Conservation (phyloP, 2,329 filamentous ascomycete genomes). For the Fusarium humuli region DNA sequence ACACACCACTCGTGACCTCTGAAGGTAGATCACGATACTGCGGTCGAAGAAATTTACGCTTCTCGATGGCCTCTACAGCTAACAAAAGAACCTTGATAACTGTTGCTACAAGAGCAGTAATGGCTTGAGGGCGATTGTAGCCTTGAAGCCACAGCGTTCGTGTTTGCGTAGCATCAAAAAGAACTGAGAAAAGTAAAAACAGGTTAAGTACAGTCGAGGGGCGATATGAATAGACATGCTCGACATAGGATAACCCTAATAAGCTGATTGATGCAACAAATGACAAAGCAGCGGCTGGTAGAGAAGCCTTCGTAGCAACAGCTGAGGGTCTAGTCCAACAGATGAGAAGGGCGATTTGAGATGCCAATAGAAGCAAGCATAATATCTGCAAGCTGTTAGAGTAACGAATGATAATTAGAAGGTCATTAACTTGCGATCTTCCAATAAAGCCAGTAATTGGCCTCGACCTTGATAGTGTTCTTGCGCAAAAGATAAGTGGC, state of each 20-base stretch:
- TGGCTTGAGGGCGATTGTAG: slow-evolving; percentile 17
- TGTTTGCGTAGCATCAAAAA: slow-evolving; percentile 26
- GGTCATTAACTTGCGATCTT: slow-evolving; percentile 35
- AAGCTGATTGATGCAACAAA: slow-evolving; percentile 27
- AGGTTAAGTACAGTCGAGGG: slow-evolving; percentile 35
- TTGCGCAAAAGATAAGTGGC: slow-evolving; percentile 33
- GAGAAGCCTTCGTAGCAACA: slow-evolving; percentile 21
- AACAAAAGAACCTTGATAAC: slow-evolving; percentile 26
- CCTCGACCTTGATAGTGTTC: slow-evolving; percentile 34
- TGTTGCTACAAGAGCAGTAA: slow-evolving; percentile 19
- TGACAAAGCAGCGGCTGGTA: slow-evolving; percentile 17
- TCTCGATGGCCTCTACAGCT: slow-evolving; percentile 18
- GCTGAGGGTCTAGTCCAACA: slow-evolving; percentile 22
- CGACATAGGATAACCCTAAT: slow-evolving; percentile 27
- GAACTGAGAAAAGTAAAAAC: slow-evolving; percentile 24
- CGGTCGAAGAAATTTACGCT: slow-evolving; percentile 21
- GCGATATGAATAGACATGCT: slow-evolving; percentile 37
- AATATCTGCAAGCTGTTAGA: slow-evolving; percentile 28
- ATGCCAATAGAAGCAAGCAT: slow-evolving; percentile 14
- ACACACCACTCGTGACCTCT: slow-evolving; percentile 20
- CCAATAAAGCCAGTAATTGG: slow-evolving; percentile 30
- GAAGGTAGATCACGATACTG: slow-evolving; percentile 22
- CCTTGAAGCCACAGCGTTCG: slow-evolving; percentile 38
- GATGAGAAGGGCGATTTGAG: slow-evolving; percentile 28
- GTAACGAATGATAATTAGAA: no score